Evolutionary conservation across 495 filamentous ascomycete genomes (phyloP), one percentile per base, ranked within the genome.

Genomic region (Articulospora tetracladia): DNA sequence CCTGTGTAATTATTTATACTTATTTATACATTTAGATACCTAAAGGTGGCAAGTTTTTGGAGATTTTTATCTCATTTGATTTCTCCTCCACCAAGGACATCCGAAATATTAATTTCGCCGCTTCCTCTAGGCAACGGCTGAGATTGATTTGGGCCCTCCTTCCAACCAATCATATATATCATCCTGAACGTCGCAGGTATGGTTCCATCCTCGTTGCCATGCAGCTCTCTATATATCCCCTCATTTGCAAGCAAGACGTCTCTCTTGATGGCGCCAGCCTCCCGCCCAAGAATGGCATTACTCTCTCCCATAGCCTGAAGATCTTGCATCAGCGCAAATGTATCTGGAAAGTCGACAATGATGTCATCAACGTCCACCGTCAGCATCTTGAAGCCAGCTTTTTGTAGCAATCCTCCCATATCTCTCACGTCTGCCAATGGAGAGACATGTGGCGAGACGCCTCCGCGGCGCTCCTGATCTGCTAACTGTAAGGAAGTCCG

Each of bases 131-230:
- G 71, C 63, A 97, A 73, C 28, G 95, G 93, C 75, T 92, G 75
- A 47, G 83, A 73, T 75, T 97, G 93, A 51, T 86, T 80, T 26
- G 80, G 78, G 0, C 88, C 87, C 66, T 93, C 90, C 72, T 93
- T 95, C 95, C 95, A 99, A 19, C 95, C 95, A 76, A 99, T 98
- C 92, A 98, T 93, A 70, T 90, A 94, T 55, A 97, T 95, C 61
- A 94, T 77, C 58, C 90, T 80, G 70, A 93, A 97, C n/a, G 92
- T 97, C 10, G 93, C 93, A 1, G 93, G 93, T 57, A 96, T 75
- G 53, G 79, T 79, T 6, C 65, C 66, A 53, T 65, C 63, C n/a
- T 78, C 85, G 56, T 84, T 78, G 1, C 87, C 90, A 74, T 99
- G 91, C 59, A 99, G 69, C 71, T 86, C 83, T 25, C 85, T 79